phyloP scores from a whole-genome alignment of 108 stramenopile genomes.

The Nitzschia inconspicua region DNA sequence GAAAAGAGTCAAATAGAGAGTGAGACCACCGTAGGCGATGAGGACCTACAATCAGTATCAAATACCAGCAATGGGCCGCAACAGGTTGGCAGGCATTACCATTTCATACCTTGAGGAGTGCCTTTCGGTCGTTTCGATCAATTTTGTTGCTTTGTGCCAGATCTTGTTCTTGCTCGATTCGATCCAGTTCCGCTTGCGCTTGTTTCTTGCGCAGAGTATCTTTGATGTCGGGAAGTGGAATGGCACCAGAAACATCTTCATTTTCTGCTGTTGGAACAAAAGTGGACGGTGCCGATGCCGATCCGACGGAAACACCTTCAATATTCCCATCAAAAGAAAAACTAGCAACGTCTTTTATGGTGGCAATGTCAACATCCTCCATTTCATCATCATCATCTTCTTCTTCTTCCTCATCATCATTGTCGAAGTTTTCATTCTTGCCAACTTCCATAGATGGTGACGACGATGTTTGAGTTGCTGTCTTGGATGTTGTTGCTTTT shows the following conservation, averaged over 20 bases:
- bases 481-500: not conserved
- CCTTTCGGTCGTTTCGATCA: slow-evolving; percentile 56
- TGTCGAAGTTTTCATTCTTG: not conserved
- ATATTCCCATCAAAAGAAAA: slow-evolving; percentile 28
- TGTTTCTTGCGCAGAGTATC: slow-evolving; percentile 36
- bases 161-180: slow-evolving; percentile 29
- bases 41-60: not conserved
- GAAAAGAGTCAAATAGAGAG: not conserved
- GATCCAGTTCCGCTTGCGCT: slow-evolving; percentile 31
- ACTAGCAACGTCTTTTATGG: slow-evolving; percentile 26
- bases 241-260: not conserved
- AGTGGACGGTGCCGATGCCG: not conserved
- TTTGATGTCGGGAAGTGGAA: slow-evolving; percentile 41
- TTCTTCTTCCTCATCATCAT: not conserved
- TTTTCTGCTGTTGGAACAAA: not conserved
- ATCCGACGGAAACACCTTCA: not conserved
- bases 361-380: slow-evolving; percentile 11
- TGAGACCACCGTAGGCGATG: no score
- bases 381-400: not conserved
- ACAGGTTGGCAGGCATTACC: not conserved
- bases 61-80: not conserved
- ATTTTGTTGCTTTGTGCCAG: slow-evolving; percentile 47
- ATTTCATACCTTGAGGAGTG: slow-evolving; percentile 41
- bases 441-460: not conserved
- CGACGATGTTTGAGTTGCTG: not conserved